Percentiles rank a stretch among this genome's conserved stretches.
Evolutionary conservation across 2,329 filamentous ascomycete species (phyloP).

Genomic region (Trichoderma aggressivum): DNA sequence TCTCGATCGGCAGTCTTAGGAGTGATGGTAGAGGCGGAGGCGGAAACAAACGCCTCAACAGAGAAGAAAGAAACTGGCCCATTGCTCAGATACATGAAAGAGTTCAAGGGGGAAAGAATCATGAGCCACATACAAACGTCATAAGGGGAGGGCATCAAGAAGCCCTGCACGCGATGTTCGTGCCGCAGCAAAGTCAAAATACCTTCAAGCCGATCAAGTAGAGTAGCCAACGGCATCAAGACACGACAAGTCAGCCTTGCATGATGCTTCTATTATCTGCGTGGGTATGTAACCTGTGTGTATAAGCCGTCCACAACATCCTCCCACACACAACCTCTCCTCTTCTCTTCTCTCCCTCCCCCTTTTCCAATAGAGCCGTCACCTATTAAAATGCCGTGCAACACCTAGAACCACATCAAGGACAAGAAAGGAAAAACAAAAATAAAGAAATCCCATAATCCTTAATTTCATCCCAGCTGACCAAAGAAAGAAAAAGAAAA

Average conservation of each 20-base stretch:
- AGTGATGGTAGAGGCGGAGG: neutral
- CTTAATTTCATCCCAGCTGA: slow-evolving; percentile 12
- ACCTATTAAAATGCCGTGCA: slow-evolving; percentile 9
- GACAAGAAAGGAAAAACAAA: neutral
- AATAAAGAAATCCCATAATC: neutral
- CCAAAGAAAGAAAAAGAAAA: neutral
- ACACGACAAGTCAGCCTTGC: neutral
- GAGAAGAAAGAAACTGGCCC: neutral
- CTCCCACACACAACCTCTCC: neutral
- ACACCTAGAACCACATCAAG: slow-evolving; percentile 9
- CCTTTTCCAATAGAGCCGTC: neutral
- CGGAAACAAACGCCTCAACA: neutral
- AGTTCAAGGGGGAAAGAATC: neutral
- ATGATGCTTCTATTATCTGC: slow-evolving; percentile 5
- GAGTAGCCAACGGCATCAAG: neutral
- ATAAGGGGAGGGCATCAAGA: neutral
- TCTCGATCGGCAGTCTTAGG: neutral
- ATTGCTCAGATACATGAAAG: neutral
- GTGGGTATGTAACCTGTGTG: slow-evolving; percentile 2
- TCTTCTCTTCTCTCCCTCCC: neutral
- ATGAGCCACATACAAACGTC: neutral
- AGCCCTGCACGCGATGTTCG: neutral
- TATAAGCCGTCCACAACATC: neutral
- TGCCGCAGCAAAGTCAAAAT: neutral
- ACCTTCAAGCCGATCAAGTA: neutral